These are phyloP conservation scores for Alloascoidea hylecoeti DNA, from an alignment of 805 yeast species.

Conservation along the genomic window DNA sequence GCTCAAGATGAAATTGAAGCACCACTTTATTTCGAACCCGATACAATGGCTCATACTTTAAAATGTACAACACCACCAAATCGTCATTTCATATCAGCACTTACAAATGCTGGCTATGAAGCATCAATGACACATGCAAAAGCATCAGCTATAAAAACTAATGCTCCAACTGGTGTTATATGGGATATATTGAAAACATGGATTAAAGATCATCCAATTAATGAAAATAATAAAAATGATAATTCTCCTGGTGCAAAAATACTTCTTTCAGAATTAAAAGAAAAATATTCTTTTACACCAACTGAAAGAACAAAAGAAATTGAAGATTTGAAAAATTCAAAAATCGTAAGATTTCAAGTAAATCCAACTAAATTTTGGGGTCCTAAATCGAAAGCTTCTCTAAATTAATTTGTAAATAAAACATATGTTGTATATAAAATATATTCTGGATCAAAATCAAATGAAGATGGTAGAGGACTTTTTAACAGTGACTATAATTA, in stretches of 20 bases:
- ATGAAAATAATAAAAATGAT: slow-evolving; percentile 14
- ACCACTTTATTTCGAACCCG: slow-evolving; percentile 78
- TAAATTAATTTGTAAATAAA: no score
- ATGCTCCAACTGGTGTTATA: slow-evolving; percentile 73
- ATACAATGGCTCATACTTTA: slow-evolving; percentile 58
- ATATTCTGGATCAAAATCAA: no score
- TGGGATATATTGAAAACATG: slow-evolving; percentile 64
- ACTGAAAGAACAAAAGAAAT: slow-evolving; percentile 44
- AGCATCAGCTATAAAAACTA: slow-evolving; percentile 75
- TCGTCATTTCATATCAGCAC: slow-evolving; percentile 55
- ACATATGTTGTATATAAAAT: no score
- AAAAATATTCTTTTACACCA: slow-evolving; percentile 37
- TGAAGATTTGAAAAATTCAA: slow-evolving; percentile 52
- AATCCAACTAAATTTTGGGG: slow-evolving; percentile 97
- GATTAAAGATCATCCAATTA: slow-evolving; percentile 28
- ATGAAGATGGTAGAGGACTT: no score
- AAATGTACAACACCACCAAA: slow-evolving; percentile 79
- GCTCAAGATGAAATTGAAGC: slow-evolving; percentile 59
- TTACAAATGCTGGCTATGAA: slow-evolving; percentile 71
- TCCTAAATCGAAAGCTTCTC: slow-evolving; percentile 86
- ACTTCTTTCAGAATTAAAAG: slow-evolving; percentile 13
- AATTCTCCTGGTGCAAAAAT: slow-evolving; percentile 17
- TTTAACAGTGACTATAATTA: no score
- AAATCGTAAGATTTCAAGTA: slow-evolving; percentile 78
- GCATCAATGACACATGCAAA: slow-evolving; percentile 85